These are phyloP conservation scores for Daedalea quercina DNA, from an alignment of 768 basidiomycete genomes.

Conservation along the genomic window DNA sequence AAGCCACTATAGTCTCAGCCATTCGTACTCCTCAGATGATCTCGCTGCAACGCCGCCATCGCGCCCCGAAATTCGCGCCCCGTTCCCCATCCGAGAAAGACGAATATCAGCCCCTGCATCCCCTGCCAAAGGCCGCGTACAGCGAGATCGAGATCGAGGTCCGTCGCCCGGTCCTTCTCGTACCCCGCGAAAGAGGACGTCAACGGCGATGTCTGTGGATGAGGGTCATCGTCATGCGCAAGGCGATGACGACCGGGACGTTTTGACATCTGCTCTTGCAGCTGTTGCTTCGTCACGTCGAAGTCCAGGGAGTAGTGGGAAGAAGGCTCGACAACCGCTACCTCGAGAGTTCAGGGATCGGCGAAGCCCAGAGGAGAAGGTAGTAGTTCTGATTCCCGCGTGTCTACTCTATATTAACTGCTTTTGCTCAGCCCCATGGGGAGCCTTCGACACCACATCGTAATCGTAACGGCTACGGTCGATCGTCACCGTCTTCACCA, in stretches of 20 bases:
- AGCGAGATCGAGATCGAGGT: conserved; percentile 19
- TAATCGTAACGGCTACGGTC: conserved; percentile 5
- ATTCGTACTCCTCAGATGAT: conserved; percentile 31
- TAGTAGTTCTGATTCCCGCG: conserved; percentile 12
- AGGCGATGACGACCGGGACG: conserved; percentile 27
- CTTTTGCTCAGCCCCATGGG: conserved; percentile 6
- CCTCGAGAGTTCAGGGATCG: conserved; percentile 43
- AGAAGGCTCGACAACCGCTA: conserved; percentile 41
- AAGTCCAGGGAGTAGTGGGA: conserved; percentile 34
- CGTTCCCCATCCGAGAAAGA: conserved; percentile 30
- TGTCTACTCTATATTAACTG: not conserved
- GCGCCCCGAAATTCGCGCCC: conserved; percentile 17
- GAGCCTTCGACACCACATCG: conserved; percentile 21
- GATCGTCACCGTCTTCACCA: conserved; percentile 17
- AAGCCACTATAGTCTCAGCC: conserved; percentile 27
- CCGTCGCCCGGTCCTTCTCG: conserved; percentile 34
- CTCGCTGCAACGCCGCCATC: not conserved
- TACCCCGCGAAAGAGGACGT: conserved; percentile 37
- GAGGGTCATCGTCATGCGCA: conserved; percentile 6
- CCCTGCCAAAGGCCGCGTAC: conserved; percentile 26
- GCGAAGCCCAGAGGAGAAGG: conserved; percentile 35
- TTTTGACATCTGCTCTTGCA: conserved; percentile 52
- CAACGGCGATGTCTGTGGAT: conserved; percentile 27
- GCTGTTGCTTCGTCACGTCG: conserved; percentile 52
- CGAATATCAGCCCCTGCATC: conserved; percentile 44